Percentiles rank a stretch among this genome's conserved stretches.
Evolutionary conservation across 805 yeast species (phyloP).

Genomic region (Komagataella ulmi): DNA sequence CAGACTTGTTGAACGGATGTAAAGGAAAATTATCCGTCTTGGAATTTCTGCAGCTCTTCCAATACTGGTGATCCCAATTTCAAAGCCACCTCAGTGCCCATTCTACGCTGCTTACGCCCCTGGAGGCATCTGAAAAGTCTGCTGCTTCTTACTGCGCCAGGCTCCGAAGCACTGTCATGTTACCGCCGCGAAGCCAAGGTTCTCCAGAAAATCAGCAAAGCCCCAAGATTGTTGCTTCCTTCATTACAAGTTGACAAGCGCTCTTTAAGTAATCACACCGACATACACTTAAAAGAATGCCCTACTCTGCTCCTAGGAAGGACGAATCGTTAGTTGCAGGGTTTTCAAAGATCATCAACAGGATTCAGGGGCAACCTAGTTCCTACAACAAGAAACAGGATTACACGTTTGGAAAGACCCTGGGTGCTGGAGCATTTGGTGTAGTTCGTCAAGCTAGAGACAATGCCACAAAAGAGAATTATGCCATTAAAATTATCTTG

Average conservation of each 20-base stretch:
- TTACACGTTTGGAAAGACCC: conserved; percentile 68
- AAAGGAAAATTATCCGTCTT: no score
- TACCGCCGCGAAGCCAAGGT: background rate
- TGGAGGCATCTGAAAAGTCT: no score
- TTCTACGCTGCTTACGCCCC: no score
- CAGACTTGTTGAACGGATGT: no score
- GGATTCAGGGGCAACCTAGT: conserved; percentile 60
- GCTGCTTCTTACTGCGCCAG: no score
- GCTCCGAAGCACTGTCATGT: background rate
- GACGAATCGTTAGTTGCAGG: background rate
- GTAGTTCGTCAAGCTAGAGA: conserved; percentile 67
- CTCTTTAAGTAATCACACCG: background rate
- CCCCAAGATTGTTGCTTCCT: background rate
- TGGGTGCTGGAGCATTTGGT: conserved; percentile 95
- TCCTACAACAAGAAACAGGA: conserved; percentile 52
- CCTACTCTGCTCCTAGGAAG: conserved; percentile 2
- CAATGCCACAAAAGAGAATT: conserved; percentile 45
- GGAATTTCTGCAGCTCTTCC: no score
- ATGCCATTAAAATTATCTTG: conserved; percentile 81
- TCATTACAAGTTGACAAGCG: background rate
- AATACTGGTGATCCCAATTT: no score
- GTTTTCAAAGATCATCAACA: conserved; percentile 29
- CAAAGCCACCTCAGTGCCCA: no score
- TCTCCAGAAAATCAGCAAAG: background rate
- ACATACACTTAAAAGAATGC: conserved; percentile 1